These are phyloP conservation scores for Annulohypoxylon maeteangense DNA, from an alignment of 495 filamentous ascomycete species.

Conservation along the genomic window DNA sequence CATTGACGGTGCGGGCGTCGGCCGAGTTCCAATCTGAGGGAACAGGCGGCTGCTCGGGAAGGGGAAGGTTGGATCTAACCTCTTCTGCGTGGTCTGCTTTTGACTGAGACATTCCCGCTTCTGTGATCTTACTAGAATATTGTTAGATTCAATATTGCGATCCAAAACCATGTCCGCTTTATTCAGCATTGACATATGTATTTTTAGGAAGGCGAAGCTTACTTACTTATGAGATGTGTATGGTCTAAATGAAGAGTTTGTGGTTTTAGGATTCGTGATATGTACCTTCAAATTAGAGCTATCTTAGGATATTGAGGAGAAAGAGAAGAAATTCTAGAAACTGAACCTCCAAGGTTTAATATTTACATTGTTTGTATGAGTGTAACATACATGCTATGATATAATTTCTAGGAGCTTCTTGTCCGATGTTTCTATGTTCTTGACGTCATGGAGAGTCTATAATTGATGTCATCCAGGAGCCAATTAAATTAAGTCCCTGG, in stretches of 20 bases:
- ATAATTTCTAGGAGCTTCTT: slow-evolving; percentile 26
- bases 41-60: slow-evolving; percentile 79
- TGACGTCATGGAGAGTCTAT: slow-evolving; percentile 35
- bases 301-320: neutral
- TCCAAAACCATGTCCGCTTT: no score
- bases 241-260: neutral
- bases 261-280: neutral
- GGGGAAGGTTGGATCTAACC: slow-evolving; percentile 74
- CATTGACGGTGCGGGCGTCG: slow-evolving; percentile 73
- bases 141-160: neutral
- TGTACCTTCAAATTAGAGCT: neutral
- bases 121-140: neutral
- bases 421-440: slow-evolving; percentile 29
- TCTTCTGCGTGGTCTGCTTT: slow-evolving; percentile 74
- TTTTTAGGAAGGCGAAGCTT: neutral
- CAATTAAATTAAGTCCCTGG: slow-evolving; percentile 21
- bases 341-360: slow-evolving; percentile 29
- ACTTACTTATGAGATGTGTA: slow-evolving; percentile 25
- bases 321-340: neutral
- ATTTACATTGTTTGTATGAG: slow-evolving; percentile 15
- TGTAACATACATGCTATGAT: slow-evolving; percentile 25
- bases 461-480: slow-evolving; percentile 27
- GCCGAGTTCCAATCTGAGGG: slow-evolving; percentile 78
- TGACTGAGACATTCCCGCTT: slow-evolving; percentile 52
- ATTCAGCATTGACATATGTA: no score